Base-by-base conservation (phyloP, 2,329 filamentous ascomycete genomes). In the Exophiala bonariae region DNA sequence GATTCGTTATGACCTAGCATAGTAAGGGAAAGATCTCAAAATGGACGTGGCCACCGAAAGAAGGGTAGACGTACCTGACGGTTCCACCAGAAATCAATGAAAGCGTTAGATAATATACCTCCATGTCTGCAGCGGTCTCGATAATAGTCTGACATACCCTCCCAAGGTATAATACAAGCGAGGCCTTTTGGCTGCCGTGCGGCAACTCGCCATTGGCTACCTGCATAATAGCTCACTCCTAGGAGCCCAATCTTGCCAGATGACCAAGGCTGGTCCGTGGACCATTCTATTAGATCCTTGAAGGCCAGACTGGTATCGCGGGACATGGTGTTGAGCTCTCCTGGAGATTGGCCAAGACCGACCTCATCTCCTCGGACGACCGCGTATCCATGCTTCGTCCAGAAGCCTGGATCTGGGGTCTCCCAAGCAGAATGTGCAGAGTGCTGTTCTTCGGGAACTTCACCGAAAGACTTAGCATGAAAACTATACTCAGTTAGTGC, bases 111-210 rank as follows among this genome's bases (percentile, higher is more conserved):
- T 1, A 82, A 60, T 36, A 84, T 83, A 0, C 81, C 81, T 1
- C 81, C 81, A 46, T 84, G 81, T 0, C 79, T 71, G 52, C 77
- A 81, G 1, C 79, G 67, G 49, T 83, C 81, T 1, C 76, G 67
- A 52, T 78, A 79, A 54, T 78, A 78, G 50, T 79, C 76, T 1
- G 69, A 72, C 75, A 79, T 78, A 3, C 76, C 76, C 54, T 79
- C 76, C 76, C 76, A 79, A 0, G 76, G 76, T 34, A 79, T 67
- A 3, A 79, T 74, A 13, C 71, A 72, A 2, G 72, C 62, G 5
- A 79, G 56, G 0, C 76, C 76, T 52, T 76, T 77, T 0, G 76
- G 76, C 37, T 70, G 66, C 7, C 74, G 63, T 3, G 76, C 75
- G 28, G 75, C 76, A 2, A 79, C 76, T 41, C 74, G 66, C 76